Conservation (phyloP, 106 monocot genomes). For the Dendrobium officinale region DNA sequence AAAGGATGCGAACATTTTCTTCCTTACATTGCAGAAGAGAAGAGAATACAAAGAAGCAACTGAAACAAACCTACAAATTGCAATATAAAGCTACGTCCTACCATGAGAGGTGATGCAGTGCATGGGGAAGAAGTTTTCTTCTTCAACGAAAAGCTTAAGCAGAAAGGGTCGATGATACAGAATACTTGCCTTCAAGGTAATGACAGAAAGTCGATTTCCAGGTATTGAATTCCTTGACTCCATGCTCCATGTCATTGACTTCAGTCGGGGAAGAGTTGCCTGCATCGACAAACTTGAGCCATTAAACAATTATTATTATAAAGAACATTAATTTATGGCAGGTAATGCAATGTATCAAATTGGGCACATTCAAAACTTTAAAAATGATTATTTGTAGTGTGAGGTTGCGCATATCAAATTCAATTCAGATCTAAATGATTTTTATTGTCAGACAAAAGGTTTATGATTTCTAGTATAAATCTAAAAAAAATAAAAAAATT, state of each 20-base stretch:
- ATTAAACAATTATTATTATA: background rate
- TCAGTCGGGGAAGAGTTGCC: constrained; percentile 40
- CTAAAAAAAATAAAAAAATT: no score
- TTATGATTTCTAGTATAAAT: no score
- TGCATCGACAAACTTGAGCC: constrained; percentile 5
- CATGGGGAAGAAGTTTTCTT: background rate
- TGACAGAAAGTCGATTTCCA: constrained; percentile 39
- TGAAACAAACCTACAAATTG: background rate
- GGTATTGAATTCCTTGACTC: constrained; percentile 29
- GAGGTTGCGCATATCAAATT: background rate
- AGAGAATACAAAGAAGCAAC: background rate
- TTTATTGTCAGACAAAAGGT: background rate
- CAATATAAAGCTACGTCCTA: background rate
- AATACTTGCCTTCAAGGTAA: constrained; percentile 37
- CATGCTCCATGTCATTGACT: constrained; percentile 62
- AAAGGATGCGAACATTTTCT: background rate
- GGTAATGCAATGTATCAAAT: background rate
- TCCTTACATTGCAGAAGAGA: background rate
- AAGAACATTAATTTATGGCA: background rate
- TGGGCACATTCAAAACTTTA: background rate
- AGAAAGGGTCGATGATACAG: background rate
- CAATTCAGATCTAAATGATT: background rate
- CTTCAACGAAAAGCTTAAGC: background rate
- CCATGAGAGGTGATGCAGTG: background rate
- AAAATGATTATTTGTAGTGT: background rate